Base-by-base conservation (phyloP, 108 stramenopile species). In the Pelagomonas calceolata region DNA sequence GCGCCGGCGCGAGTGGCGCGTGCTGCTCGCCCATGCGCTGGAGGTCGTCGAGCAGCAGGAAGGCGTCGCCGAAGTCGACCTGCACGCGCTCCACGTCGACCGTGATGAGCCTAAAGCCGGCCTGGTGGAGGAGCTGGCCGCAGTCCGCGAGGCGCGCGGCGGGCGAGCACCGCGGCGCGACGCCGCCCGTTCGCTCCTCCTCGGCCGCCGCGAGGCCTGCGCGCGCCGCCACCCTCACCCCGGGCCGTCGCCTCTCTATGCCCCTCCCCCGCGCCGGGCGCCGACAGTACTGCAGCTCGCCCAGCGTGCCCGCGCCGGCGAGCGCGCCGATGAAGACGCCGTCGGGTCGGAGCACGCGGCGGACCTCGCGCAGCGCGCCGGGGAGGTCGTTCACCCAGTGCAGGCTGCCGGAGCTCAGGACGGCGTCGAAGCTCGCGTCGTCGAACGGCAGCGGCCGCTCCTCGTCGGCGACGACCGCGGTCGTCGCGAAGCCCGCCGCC, bases 361-460 rank as follows among this genome's bases (percentile, higher is more conserved):
- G 80, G 15, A 83, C 81, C 76, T 95, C 91, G 18, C 64, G 64
- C 39, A 98, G 81, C 34, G 92, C 51, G 45, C 73, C 65, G 17
- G 92, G 93, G 16, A 99, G 77, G 75, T 97, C 92, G 73, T 97
- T 97, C 64, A 95, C 81, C 96, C 96, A 99, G 72, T 99, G 96
- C 70, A 99, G 73, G 5, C 85, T 60, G 72, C 89, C 80, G 46
- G 82, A 88, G 72, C 90, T 93, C 35, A 95, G 78, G 32, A 95
- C 95, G 4, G 95, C 70, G 78, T 99, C 98, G 81, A 97, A 95
- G 29, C 94, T 90, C 26, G 79, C 89, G 65, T 92, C 90, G 14
- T 90, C 86, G 82, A 98, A 93, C 0, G 87, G 88, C 34, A 91
- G 79, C 21, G 73, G 83, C 26, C 75, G 76, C 76, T 87, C 86